These are phyloP conservation scores for Lachnellula willkommii DNA, from an alignment of 2,329 filamentous ascomycete genomes.

Conservation along the genomic window DNA sequence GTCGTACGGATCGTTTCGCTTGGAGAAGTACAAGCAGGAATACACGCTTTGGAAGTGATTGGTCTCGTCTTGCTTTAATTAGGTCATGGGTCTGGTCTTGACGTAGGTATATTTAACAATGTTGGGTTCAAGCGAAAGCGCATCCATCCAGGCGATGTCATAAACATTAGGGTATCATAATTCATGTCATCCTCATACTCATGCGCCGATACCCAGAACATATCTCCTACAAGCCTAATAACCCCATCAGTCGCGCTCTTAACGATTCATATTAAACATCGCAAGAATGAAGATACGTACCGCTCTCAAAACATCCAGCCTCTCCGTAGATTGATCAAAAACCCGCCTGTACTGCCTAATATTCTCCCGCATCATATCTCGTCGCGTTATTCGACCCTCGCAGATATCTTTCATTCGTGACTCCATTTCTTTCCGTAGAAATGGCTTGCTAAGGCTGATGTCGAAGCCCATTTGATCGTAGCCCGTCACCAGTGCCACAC, in stretches of 20 bases:
- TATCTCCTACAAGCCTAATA: conserved; percentile 29
- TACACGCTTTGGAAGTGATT: no score
- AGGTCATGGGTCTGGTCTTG: no score
- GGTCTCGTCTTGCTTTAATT: not conserved
- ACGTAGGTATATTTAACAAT: not conserved
- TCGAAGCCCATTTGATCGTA: conserved; percentile 94
- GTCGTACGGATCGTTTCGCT: not conserved
- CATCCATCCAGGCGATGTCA: not conserved
- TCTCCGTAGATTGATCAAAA: conserved; percentile 74
- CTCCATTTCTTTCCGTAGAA: conserved; percentile 97
- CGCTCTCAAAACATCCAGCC: conserved; percentile 60
- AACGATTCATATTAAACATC: not conserved
- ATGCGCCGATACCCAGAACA: conserved; percentile 23
- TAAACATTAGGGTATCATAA: conserved; percentile 6
- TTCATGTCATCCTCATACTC: conserved; percentile 2
- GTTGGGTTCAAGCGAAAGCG: not conserved
- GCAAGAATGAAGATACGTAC: conserved; percentile 40
- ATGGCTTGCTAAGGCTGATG: conserved; percentile 89
- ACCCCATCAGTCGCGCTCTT: not conserved
- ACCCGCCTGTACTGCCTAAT: conserved; percentile 82
- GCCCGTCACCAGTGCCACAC: conserved; percentile 85
- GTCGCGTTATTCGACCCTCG: conserved; percentile 71
- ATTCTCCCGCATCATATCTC: conserved; percentile 73
- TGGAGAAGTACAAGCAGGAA: not conserved
- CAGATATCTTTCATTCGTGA: conserved; percentile 95